Evolutionary conservation across 306 rosid genomes (phyloP), one percentile per base, ranked within the genome.

Genomic region (Ormosia semicastrata): DNA sequence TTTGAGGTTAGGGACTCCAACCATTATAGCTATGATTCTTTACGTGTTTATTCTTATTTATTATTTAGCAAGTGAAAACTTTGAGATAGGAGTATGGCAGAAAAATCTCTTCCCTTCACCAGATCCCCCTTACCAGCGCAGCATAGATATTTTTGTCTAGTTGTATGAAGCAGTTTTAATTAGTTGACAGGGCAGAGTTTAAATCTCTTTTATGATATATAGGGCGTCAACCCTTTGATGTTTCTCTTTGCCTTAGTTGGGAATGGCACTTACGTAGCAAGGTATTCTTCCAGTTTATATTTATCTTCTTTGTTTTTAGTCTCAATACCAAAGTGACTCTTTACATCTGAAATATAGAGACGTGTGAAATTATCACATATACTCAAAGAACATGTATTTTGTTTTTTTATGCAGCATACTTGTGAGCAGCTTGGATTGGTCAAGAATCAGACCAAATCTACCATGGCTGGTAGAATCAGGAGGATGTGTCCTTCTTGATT

Each of bases 181-280:
- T 53, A 32, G 49, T 37, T 72, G 34, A 24, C 7, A 13, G 11
- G 59, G 8, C 12, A n/a, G 43, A 39, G 52, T 58, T 74, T 57
- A 50, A 12, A 37, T 32, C 41, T 73, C n/a, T 75, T 78, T 34
- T 68, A 44, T 78, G 68, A 30, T 76, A 14, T 89, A 87, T 87
- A 93, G 97, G 98, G 94, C 33, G 90, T 94, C 77, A 90, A 87
- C 84, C 94, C 97, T 71, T 78, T 89, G 12, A 90, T 94, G 98
- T 94, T 94, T 77, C 12, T 92, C 77, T 90, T 94, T 73, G 98
- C 97, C 78, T 62, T 94, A 79, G 52, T 89, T 63, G 97, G 94
- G 73, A 94, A 94, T 73, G 57, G 74, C 59, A 86, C 98, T 44
- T 91, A 92, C 44, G 89, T 94, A 14, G 94, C 87, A 46, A 92